phyloP scores from a whole-genome alignment of 2,329 filamentous ascomycete genomes.

The Fusarium mexicanum region DNA sequence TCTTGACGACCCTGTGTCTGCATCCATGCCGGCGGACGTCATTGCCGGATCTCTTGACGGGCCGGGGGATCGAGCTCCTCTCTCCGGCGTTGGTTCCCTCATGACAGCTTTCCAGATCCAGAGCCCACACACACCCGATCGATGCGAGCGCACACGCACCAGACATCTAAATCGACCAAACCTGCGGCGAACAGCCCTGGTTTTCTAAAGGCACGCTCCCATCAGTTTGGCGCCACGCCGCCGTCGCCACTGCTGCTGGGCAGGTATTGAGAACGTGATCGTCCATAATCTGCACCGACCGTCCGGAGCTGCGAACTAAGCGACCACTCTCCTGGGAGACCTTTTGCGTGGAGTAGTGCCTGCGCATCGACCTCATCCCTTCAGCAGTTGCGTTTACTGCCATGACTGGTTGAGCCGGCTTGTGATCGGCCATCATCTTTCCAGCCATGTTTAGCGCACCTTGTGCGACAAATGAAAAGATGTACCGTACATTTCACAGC shows the following conservation, averaged over 20 bases:
- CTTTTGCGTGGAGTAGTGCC: background rate
- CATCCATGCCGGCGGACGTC: conserved; percentile 30
- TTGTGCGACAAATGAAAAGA: conserved; percentile 6
- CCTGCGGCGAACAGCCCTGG: conserved; percentile 9
- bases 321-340: conserved; percentile 23
- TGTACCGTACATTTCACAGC: background rate
- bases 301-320: conserved; percentile 11
- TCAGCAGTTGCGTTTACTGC: background rate
- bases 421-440: conserved; percentile 21
- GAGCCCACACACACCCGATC: conserved; percentile 36
- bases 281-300: conserved; percentile 20
- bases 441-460: conserved; percentile 20
- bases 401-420: conserved; percentile 19
- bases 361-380: conserved; percentile 5
- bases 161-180: conserved; percentile 28
- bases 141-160: conserved; percentile 30
- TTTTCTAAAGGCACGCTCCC: conserved; percentile 15
- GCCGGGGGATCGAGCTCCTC: conserved; percentile 30
- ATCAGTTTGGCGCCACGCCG: conserved; percentile 17
- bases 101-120: conserved; percentile 39
- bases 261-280: conserved; percentile 12
- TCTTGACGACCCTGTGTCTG: conserved; percentile 15
- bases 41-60: conserved; percentile 34
- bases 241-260: background rate
- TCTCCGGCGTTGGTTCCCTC: conserved; percentile 30